Base-by-base conservation (phyloP, 805 yeast species). In the Scheffersomyces stipitis region DNA sequence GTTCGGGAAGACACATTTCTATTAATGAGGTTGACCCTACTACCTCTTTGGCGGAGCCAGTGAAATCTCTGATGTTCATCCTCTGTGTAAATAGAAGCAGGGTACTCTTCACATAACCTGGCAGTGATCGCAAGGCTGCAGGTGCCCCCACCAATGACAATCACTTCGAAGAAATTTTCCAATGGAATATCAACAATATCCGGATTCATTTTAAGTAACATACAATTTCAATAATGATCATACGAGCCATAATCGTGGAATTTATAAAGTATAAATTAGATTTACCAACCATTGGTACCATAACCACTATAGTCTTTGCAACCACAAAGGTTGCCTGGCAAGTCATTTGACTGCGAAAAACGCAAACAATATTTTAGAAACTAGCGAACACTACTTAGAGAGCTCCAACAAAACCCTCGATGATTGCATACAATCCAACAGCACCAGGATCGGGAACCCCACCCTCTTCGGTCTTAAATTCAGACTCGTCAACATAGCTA, bases 401-500 rank as follows among this genome's bases (percentile, higher is more conserved):
- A n/a, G n/a, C n/a, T n/a, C n/a, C n/a, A 5, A 45, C 31, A 36
- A 64, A 69, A 12, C 82, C 83, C 43, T 73, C 66, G 15, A 78
- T 54, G 13, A 78, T 55, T 16, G 76, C 86, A 24, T 80, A 84
- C 16, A 90, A 66, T 3, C 97, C 97, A 39, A 87, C 78, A 2
- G 97, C 96, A 46, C 98, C 97, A 4, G 98, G 96, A 52, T 90
- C 98, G 1, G 96, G 95, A 20, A 89, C 71, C n/a, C 85, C 86
- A 17, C 86, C 88, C 52, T 72, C 73, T 27, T 69, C 71, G 27
- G 62, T 72, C 37, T 68, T 64, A 48, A 80, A 73, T 35, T 76
- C 83, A 9, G 72, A 79, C 41, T 78, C 78, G 44, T 73, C 71
- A 18, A 90, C 96, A 56, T 90, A 91, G 4, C 95, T 83, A 13